A percentile compares a stretch with the other conserved stretches of the same genome.
Conservation (phyloP, 2,329 filamentous ascomycete genomes). For the Fusarium stilboides region DNA sequence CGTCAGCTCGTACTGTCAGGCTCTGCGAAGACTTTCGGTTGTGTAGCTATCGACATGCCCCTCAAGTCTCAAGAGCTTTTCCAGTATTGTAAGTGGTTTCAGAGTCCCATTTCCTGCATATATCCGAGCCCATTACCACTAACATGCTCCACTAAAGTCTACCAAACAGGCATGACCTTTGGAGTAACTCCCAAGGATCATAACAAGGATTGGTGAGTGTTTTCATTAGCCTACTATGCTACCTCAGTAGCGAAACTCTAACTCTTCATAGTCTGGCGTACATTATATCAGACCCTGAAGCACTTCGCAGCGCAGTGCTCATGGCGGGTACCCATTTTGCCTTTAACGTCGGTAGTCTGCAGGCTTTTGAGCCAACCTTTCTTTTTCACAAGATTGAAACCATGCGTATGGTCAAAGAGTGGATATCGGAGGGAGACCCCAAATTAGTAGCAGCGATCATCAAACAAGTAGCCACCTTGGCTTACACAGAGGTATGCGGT, state of each 20-base stretch:
- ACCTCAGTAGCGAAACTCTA: accelerated
- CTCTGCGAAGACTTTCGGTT: not conserved
- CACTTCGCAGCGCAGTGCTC: conserved; percentile 19
- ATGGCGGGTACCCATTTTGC: conserved; percentile 28
- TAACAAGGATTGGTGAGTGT: not conserved
- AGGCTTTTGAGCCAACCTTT: conserved; percentile 21
- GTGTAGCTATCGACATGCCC: conserved; percentile 22
- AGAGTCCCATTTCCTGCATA: accelerated
- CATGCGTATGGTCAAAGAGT: conserved; percentile 17
- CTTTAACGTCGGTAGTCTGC: conserved; percentile 9
- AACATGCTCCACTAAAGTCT: not conserved
- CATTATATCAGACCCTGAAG: conserved; percentile 8
- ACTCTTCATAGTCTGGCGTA: not conserved
- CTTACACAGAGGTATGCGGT: conserved; percentile 22
- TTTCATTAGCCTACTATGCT: too few species aligned
- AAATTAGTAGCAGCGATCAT: conserved; percentile 1
- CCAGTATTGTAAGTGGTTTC: conserved; percentile 15
- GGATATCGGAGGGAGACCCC: not conserved
- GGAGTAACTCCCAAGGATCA: not conserved
- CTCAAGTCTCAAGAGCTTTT: conserved; percentile 28
- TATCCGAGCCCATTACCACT: not conserved
- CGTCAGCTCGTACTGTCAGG: conserved; percentile 8
- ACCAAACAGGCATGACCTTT: not conserved
- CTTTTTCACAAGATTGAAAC: conserved; percentile 22
- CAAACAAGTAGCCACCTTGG: conserved; percentile 15